Percentiles rank a stretch among this genome's conserved stretches.
Conservation (phyloP, 169 alveolate species). For the Neospora caninum region DNA sequence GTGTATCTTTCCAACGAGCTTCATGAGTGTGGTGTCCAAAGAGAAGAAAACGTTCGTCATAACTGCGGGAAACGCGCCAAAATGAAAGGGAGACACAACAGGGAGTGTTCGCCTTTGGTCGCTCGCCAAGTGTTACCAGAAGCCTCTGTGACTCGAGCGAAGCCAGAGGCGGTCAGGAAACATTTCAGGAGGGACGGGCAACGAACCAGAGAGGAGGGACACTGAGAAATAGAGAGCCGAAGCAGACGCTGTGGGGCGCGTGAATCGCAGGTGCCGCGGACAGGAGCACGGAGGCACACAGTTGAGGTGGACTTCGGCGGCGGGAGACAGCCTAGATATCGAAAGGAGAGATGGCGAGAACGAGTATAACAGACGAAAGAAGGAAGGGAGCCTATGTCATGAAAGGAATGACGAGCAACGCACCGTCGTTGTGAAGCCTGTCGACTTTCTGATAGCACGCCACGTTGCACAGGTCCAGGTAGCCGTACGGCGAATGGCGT, state of each 20-base stretch:
- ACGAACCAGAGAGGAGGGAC: too few relatives aligned
- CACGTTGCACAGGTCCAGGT: conserved; percentile 25
- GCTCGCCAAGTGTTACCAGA: background rate
- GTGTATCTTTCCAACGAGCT: conserved; percentile 2
- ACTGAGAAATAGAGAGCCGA: too few relatives aligned
- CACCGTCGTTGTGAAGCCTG: background rate
- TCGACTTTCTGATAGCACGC: conserved; percentile 1
- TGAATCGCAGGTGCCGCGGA: too few relatives aligned
- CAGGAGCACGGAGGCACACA: too few relatives aligned
- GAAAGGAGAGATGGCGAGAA: background rate
- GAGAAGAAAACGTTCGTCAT: background rate
- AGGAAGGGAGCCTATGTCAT: background rate
- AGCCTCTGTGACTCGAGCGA: background rate
- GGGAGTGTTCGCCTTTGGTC: too few relatives aligned
- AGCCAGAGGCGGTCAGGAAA: background rate
- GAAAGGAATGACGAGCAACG: background rate
- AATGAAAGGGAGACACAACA: background rate
- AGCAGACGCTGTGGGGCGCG: too few relatives aligned
- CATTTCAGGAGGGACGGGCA: background rate
- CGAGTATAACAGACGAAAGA: background rate
- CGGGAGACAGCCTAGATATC: background rate
- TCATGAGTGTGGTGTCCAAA: conserved; percentile 30
- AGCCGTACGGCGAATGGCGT: conserved; percentile 1
- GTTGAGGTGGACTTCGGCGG: background rate
- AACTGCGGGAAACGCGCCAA: conserved; percentile 7